phyloP scores from a whole-genome alignment of 129 eudicot species.

The Pulicaria dysenterica region DNA sequence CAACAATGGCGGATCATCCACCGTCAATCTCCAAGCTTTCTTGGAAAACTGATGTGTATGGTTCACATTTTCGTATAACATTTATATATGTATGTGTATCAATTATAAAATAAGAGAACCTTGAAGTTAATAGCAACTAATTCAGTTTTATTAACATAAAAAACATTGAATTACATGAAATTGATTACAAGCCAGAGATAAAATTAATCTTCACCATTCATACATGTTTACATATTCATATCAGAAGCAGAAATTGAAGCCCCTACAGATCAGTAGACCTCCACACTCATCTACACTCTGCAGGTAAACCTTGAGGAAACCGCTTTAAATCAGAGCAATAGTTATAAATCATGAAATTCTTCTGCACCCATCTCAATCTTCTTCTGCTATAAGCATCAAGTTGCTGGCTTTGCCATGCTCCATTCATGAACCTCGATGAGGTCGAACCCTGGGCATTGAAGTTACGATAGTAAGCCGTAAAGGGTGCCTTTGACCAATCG shows the following conservation, averaged over 20 bases:
- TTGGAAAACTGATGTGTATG: neutral
- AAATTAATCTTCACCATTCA: conserved; percentile 17
- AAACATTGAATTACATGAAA: conserved; percentile 21
- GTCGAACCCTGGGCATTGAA: conserved; percentile 50
- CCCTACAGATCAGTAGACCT: neutral
- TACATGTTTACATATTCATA: conserved; percentile 11
- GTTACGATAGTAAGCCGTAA: conserved; percentile 77
- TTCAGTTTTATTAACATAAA: conserved; percentile 20
- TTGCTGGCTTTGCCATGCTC: conserved; percentile 60
- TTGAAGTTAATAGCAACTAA: neutral
- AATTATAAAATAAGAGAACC: too few relatives aligned
- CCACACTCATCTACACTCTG: conserved; percentile 49
- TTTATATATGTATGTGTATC: too few relatives aligned
- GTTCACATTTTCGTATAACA: too few relatives aligned
- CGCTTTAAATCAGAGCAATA: conserved; percentile 65
- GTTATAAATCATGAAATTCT: conserved; percentile 71
- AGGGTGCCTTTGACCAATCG: conserved; percentile 85
- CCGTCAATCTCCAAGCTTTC: conserved; percentile 17
- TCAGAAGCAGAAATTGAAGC: neutral
- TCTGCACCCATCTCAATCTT: conserved; percentile 85
- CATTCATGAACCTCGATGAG: conserved; percentile 30
- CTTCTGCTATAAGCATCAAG: conserved; percentile 65
- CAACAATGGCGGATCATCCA: conserved; percentile 21
- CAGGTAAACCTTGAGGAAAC: conserved; percentile 65
- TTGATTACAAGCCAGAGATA: conserved; percentile 32